These are phyloP conservation scores for Zopfochytrium polystomum DNA, from an alignment of 371 early-diverging fungal species.

Conservation along the genomic window DNA sequence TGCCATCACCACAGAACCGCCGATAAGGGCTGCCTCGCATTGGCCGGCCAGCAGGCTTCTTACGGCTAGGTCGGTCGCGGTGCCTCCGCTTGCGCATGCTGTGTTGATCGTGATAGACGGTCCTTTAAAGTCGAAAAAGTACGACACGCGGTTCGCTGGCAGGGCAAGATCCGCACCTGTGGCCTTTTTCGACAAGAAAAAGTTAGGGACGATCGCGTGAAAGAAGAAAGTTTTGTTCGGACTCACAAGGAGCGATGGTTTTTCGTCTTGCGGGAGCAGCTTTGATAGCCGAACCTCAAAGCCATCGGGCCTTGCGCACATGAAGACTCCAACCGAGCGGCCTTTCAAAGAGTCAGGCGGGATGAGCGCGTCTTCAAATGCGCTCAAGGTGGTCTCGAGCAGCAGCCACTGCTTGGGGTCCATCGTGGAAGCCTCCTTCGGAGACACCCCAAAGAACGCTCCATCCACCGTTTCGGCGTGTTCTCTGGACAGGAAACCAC, in stretches of 20 bases:
- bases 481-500: background rate
- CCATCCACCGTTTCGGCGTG: background rate
- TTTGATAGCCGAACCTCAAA: background rate
- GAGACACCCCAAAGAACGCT: constrained; percentile 5
- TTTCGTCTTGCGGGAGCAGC: background rate
- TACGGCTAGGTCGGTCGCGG: background rate
- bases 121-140: constrained; percentile 6
- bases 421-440: constrained; percentile 7
- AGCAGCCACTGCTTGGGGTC: constrained; percentile 8
- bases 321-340: no score
- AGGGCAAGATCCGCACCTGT: background rate
- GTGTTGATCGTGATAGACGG: background rate
- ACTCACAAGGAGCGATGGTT: background rate
- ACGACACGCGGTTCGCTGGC: constrained; percentile 6
- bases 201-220: background rate
- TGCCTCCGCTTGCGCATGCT: constrained; percentile 1
- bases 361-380: constrained; percentile 7
- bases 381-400: background rate
- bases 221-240: no score
- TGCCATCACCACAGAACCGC: background rate
- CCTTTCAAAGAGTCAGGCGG: background rate
- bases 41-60: background rate
- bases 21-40: constrained; percentile 6
- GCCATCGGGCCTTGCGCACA: no score
- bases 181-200: background rate